These are phyloP conservation scores for Strobilomyces confusus DNA, from an alignment of 768 basidiomycete species.

Conservation along the genomic window DNA sequence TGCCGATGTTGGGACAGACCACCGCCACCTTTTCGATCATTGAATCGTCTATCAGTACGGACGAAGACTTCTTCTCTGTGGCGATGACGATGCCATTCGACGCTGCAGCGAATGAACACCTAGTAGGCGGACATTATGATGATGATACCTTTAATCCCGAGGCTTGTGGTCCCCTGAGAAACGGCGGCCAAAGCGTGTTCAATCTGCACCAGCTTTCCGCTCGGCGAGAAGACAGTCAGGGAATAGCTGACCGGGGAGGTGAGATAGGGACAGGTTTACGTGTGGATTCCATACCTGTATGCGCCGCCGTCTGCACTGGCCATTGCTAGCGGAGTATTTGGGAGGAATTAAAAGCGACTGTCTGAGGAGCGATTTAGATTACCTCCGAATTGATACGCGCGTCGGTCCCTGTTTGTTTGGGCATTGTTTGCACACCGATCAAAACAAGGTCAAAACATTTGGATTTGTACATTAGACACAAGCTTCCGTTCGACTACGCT, in stretches of 20 bases:
- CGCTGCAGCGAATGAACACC: conserved; percentile 46
- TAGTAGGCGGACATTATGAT: conserved; percentile 24
- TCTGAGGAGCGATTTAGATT: conserved; percentile 18
- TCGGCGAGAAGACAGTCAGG: conserved; percentile 98
- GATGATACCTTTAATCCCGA: conserved; percentile 91
- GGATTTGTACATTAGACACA: neutral
- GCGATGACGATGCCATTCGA: conserved; percentile 99
- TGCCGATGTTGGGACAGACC: conserved; percentile 97
- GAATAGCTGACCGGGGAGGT: conserved; percentile 69
- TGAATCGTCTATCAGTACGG: conserved; percentile 95
- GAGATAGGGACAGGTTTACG: conserved; percentile 19
- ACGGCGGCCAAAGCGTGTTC: conserved; percentile 99
- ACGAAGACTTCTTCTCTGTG: conserved; percentile 98
- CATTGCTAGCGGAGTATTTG: conserved; percentile 41
- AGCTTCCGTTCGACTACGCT: neutral
- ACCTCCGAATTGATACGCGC: conserved; percentile 21
- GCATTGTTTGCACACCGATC: conserved; percentile 16
- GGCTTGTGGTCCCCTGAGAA: conserved; percentile 89
- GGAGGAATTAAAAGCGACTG: conserved; percentile 19
- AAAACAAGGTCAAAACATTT: conserved; percentile 21
- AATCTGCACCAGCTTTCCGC: conserved; percentile 98
- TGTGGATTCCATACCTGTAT: conserved; percentile 50
- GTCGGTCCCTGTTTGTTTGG: conserved; percentile 27
- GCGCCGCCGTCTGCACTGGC: conserved; percentile 80
- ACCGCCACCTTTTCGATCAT: conserved; percentile 97